Base-by-base conservation (phyloP, 179 eudicot species). In the Nepenthes alata region DNA sequence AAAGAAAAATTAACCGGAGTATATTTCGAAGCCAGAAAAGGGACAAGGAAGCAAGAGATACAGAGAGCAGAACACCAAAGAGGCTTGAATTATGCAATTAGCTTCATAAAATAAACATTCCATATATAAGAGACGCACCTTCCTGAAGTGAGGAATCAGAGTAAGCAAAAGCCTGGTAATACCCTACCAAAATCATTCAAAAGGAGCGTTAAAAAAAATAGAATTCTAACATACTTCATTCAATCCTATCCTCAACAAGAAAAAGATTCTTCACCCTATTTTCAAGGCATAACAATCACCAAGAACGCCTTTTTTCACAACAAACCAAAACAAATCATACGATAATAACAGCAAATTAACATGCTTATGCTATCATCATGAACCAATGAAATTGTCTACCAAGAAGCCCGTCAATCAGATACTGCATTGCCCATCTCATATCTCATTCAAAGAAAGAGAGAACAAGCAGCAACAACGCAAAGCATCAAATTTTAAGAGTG, bases 91-190 rank as follows among this genome's bases (percentile, higher is more conserved):
- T 25, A 25, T 25, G 25, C 1, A 25, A 25, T 25, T 25, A 25
- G 25, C 25, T 0, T 25, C 25, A 25, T 25, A 25, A 25, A 25
- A 25, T 25, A 25, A 25, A 25, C 25, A 25, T 25, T 25, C 0
- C 25, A 25, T 25, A 13, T 10, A 56, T 4, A 11, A 4, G 35
- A 5, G n/a, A 37, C 74, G 38, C 60, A 89, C 97, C 97, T 85
- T 78, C 77, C 97, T 70, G 55, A 89, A 89, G 69, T 89, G 77
- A 6, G 97, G 97, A 67, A 89, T 85, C 57, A 65, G 37, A 15
- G 95, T 89, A 50, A 89, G 76, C 82, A 89, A 53, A 58, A 89
- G 79, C 72, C 83, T 81, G 11, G 97, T 87, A 52, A 39, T 75
- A 9, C 97, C 97, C 97, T 89, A 80, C 39, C 59, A 75, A 73